These are phyloP conservation scores for Baudoinia panamericana DNA, from an alignment of 495 filamentous ascomycete species.

Conservation along the genomic window DNA sequence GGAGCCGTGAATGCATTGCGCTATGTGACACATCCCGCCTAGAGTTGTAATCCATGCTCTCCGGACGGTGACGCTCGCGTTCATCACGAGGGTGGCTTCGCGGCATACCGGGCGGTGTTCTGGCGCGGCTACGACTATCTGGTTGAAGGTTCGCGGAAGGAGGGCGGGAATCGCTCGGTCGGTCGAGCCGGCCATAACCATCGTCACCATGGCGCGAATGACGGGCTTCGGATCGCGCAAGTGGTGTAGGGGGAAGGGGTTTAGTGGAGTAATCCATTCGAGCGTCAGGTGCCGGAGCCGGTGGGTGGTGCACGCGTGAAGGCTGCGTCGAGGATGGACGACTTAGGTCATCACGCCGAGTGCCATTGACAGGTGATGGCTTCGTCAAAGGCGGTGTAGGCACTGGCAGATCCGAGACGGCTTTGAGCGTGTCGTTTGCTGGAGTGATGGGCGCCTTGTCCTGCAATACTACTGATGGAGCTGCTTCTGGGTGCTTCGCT, in stretches of 20 bases:
- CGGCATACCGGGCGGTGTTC: conserved; percentile 20
- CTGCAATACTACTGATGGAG: no score
- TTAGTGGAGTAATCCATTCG: conserved; percentile 14
- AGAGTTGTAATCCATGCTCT: neutral
- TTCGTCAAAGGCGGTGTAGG: conserved; percentile 6
- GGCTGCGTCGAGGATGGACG: neutral
- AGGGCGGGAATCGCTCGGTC: conserved; percentile 20
- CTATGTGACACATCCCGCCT: neutral
- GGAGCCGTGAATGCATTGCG: neutral
- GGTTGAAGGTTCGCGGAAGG: conserved; percentile 25
- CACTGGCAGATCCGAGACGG: neutral
- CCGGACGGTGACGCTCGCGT: conserved; percentile 17
- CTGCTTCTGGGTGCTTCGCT: no score
- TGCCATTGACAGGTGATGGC: conserved; percentile 4
- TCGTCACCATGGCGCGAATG: conserved; percentile 4
- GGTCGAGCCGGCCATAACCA: conserved; percentile 26
- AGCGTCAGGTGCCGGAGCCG: conserved; percentile 16
- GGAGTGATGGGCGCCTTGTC: no score
- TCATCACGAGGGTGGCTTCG: conserved; percentile 15
- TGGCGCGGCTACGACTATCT: conserved; percentile 17
- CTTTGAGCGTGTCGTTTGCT: neutral
- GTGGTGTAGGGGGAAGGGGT: conserved; percentile 14
- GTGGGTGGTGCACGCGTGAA: conserved; percentile 4
- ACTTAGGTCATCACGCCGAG: neutral
- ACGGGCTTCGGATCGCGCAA: conserved; percentile 1